Percentiles rank a stretch among this genome's conserved stretches.
These are phyloP conservation scores for Suillus decipiens DNA, from an alignment of 768 basidiomycete genomes.

Conservation along the genomic window DNA sequence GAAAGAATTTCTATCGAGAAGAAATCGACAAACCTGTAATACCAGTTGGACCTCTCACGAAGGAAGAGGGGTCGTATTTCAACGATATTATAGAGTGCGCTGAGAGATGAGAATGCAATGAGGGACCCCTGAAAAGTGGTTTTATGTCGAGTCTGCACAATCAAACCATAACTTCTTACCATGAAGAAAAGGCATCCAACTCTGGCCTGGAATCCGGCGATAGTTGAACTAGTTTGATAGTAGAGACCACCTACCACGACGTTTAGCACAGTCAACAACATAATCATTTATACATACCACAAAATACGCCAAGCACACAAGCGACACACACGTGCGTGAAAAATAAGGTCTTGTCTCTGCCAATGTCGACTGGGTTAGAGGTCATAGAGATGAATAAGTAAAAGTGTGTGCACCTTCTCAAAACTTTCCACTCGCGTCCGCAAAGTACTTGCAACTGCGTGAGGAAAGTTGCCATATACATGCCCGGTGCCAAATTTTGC, in stretches of 20 bases:
- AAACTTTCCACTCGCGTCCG: conserved; percentile 83
- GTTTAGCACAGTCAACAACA: conserved; percentile 2
- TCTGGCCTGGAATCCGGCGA: conserved; percentile 92
- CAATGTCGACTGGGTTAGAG: conserved; percentile 1
- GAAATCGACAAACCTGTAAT: conserved; percentile 65
- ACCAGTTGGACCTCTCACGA: conserved; percentile 81
- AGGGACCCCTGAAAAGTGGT: conserved; percentile 65
- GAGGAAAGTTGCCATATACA: conserved; percentile 77
- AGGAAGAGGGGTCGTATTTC: conserved; percentile 85
- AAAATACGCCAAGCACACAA: conserved; percentile 79
- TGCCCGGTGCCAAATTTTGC: conserved; percentile 24
- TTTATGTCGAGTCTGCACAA: conserved; percentile 12
- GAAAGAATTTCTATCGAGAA: neutral
- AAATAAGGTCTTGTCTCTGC: conserved; percentile 82
- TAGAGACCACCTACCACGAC: conserved; percentile 72
- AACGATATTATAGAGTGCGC: conserved; percentile 87
- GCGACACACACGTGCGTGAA: conserved; percentile 75
- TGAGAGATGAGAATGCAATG: conserved; percentile 88
- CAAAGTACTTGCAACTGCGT: conserved; percentile 86
- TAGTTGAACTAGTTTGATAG: conserved; percentile 74
- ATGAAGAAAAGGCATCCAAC: conserved; percentile 96
- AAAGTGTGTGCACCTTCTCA: conserved; percentile 55
- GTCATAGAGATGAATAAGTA: neutral
- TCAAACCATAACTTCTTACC: conserved; percentile 37
- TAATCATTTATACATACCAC: conserved; percentile 49